Evolutionary conservation across 23 red algal genomes (phyloP).

Genomic region (Gracilaria gracilis): DNA sequence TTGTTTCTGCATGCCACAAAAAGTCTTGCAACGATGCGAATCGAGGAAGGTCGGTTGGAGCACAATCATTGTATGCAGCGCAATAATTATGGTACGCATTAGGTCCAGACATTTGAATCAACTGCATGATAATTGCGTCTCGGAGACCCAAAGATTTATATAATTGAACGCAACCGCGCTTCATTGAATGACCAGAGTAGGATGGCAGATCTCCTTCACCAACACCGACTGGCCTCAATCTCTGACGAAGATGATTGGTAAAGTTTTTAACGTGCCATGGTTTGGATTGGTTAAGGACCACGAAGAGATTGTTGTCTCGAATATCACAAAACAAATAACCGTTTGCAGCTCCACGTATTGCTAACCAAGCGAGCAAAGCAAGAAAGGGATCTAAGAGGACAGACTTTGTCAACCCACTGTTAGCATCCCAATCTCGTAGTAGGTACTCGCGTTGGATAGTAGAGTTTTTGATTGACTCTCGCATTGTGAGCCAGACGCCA

Average conservation of each 20-base stretch:
- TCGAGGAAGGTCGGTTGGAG: conserved; percentile 10
- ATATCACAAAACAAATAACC: conserved; percentile 45
- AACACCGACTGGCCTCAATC: conserved; percentile 13
- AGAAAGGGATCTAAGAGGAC: conserved; percentile 52
- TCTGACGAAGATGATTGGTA: conserved; percentile 5
- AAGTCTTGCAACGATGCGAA: conserved; percentile 22
- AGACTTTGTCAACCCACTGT: no score
- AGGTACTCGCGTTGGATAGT: no score
- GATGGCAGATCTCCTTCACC: conserved; percentile 13
- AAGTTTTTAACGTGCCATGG: conserved; percentile 33
- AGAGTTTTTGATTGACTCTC: no score
- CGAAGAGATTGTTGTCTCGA: neutral
- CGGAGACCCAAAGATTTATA: no score
- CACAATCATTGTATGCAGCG: no score
- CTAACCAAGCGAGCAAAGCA: conserved; percentile 13
- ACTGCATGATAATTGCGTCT: no score
- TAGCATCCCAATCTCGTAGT: no score
- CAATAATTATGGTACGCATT: no score
- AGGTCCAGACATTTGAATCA: no score
- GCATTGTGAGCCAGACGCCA: no score
- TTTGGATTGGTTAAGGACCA: neutral
- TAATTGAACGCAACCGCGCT: no score
- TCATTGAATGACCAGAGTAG: conserved; percentile 51
- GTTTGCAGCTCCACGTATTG: neutral
- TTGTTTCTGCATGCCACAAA: conserved; percentile 47